Conservation (phyloP, 1,284 basidiomycete genomes). For the Ceratobasidium sp. region DNA sequence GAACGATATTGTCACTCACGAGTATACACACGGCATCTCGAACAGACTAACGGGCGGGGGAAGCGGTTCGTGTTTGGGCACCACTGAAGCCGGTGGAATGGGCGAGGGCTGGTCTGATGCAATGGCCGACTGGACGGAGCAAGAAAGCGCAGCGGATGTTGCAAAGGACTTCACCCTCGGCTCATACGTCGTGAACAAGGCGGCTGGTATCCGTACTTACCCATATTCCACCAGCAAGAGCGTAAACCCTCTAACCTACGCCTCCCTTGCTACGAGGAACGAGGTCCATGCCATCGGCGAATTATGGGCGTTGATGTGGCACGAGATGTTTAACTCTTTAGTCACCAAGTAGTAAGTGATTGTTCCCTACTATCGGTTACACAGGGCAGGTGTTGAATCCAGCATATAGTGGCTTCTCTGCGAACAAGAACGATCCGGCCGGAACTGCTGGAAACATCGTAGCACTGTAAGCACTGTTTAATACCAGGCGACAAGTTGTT, state of each 20-base stretch:
- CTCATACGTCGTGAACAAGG: conserved; percentile 16
- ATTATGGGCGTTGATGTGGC: conserved; percentile 45
- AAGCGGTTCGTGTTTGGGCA: too few species aligned
- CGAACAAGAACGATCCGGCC: conserved; percentile 19
- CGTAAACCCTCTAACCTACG: conserved; percentile 41
- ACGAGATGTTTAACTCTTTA: conserved; percentile 42
- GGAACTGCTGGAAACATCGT: conserved; percentile 46
- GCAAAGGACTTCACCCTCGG: conserved; percentile 43
- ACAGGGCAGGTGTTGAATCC: background rate
- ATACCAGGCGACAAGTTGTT: background rate
- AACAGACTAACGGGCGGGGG: conserved; percentile 40
- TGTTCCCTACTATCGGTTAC: background rate
- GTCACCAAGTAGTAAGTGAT: conserved; percentile 31
- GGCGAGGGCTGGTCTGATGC: conserved; percentile 49
- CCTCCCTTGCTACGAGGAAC: conserved; percentile 17
- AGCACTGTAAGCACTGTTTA: conserved; percentile 12
- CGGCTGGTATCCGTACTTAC: conserved; percentile 21
- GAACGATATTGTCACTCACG: conserved; percentile 45
- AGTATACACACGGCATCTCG: conserved; percentile 44
- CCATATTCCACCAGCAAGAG: conserved; percentile 45
- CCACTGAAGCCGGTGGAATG: too few species aligned
- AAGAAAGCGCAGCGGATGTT: conserved; percentile 35
- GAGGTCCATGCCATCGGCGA: conserved; percentile 46
- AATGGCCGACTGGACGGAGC: conserved; percentile 44
- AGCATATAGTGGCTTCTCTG: conserved; percentile 44